Conservation (phyloP, 148 eudicot species). For the Rhododendron williamsianum region DNA sequence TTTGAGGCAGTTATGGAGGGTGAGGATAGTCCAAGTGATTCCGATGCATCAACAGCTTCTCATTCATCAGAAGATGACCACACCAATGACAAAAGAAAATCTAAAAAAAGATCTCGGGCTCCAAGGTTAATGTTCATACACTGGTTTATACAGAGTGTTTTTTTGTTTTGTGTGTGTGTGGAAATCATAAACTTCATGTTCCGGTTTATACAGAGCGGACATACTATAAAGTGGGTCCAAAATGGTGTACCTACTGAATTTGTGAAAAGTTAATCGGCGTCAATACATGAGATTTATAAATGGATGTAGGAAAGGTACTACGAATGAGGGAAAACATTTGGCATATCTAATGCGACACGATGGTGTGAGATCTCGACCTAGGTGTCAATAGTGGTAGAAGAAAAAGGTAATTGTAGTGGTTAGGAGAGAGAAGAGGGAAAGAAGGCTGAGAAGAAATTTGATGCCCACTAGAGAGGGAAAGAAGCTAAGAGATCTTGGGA, state of each 20-base stretch:
- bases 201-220: not conserved
- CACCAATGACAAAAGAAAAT: constrained; percentile 14
- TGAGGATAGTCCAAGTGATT: constrained; percentile 29
- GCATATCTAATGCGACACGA: not conserved
- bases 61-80: constrained; percentile 44
- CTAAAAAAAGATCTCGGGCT: constrained; percentile 30
- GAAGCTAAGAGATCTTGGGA: not conserved
- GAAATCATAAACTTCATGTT: not conserved
- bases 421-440: not conserved
- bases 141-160: not conserved
- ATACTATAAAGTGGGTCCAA: not conserved
- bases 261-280: no score
- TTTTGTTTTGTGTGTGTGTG: no score
- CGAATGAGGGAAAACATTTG: not conserved
- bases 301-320: not conserved
- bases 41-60: constrained; percentile 46
- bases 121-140: constrained; percentile 39
- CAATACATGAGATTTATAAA: not conserved
- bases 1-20: constrained; percentile 56
- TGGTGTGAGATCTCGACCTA: not conserved
- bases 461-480: not conserved
- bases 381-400: not conserved
- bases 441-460: constrained; percentile 1
- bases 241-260: not conserved
- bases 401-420: not conserved